Conservation (phyloP, 257 asterid species). For the Solanum ossicruentum region DNA sequence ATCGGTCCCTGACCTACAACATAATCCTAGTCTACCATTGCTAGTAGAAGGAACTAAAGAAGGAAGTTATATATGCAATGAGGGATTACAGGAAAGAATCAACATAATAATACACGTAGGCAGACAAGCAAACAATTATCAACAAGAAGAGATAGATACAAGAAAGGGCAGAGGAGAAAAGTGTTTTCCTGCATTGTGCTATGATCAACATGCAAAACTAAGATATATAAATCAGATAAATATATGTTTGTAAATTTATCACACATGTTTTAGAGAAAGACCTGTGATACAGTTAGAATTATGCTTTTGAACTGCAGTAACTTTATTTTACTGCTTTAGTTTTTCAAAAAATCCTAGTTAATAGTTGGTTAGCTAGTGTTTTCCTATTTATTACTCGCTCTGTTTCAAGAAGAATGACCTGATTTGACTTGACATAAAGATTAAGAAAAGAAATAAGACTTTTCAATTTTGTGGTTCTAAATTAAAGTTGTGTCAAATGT, state of each 20-base stretch:
- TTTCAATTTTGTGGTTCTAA: too few relatives aligned
- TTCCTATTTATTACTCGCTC: background rate
- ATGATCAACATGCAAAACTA: background rate
- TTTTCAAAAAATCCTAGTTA: background rate
- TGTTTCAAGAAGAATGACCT: too few relatives aligned
- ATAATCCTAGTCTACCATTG: background rate
- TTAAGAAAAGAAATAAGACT: too few relatives aligned
- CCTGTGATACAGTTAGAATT: background rate
- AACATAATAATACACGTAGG: background rate
- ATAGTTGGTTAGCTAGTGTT: background rate
- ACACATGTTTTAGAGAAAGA: background rate
- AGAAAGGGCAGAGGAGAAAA: background rate
- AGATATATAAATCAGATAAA: background rate
- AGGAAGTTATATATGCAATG: background rate
- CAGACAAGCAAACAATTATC: background rate
- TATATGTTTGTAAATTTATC: background rate
- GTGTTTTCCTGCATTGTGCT: background rate
- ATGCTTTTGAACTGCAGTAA: background rate
- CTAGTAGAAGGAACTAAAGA: background rate
- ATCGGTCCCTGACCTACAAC: background rate
- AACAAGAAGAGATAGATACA: background rate
- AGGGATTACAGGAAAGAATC: background rate
- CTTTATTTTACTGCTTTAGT: background rate
- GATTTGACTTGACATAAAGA: too few relatives aligned
- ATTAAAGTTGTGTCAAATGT: too few relatives aligned